Conservation (phyloP, 139 green algal species). For the Haematococcus lacustris region DNA sequence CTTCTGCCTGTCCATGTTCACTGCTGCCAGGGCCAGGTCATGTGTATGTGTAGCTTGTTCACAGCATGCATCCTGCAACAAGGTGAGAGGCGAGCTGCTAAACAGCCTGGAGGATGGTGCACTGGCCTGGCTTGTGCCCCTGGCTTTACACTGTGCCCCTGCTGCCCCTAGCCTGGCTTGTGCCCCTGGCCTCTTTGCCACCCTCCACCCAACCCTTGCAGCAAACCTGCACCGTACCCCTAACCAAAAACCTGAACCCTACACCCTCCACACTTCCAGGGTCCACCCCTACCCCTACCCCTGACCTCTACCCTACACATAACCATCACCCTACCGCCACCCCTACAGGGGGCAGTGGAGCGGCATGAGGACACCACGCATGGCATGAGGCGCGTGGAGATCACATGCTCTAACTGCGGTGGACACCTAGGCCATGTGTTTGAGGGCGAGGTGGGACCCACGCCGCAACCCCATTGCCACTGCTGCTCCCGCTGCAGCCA, state of each 20-base stretch:
- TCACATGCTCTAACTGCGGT: constrained; percentile 38
- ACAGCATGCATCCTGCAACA: no score
- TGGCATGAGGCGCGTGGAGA: constrained; percentile 28
- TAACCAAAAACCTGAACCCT: background rate
- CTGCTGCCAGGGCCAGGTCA: background rate
- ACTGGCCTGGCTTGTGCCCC: no score
- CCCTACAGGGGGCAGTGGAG: constrained; percentile 40
- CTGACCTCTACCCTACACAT: no score
- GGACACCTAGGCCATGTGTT: constrained; percentile 97
- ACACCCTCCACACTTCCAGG: background rate
- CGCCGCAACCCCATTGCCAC: no score
- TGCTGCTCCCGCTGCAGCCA: no score
- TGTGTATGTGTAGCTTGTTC: background rate
- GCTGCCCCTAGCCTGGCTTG: no score
- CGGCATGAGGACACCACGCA: constrained; percentile 51
- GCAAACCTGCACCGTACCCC: background rate
- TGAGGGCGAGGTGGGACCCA: constrained; percentile 54
- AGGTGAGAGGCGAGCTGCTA: no score
- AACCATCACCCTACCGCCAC: background rate
- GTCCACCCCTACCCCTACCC: background rate
- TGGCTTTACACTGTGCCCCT: no score
- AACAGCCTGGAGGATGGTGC: no score
- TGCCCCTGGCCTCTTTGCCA: no score
- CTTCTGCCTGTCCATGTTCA: background rate
- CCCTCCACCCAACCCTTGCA: no score